Percentiles rank a stretch among this genome's conserved stretches.
phyloP scores from a whole-genome alignment of 2,329 filamentous ascomycete genomes.

The Salinomyces thailandicus region DNA sequence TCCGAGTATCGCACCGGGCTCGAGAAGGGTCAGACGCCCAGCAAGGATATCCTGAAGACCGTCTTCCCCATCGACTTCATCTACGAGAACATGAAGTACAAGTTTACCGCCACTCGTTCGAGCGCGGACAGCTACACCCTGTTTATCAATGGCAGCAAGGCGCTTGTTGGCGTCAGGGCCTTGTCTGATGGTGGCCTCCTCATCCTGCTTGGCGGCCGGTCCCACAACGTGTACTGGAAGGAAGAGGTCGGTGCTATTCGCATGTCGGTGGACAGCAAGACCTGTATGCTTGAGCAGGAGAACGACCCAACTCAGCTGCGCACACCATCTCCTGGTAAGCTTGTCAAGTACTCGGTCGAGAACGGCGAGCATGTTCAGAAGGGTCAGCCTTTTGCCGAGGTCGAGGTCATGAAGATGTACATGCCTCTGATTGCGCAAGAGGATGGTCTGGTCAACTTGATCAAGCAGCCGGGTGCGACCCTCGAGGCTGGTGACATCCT shows the following conservation, averaged over 20 bases:
- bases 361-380: conserved; percentile 89
- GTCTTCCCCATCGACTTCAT: conserved; percentile 98
- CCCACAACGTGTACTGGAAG: conserved; percentile 99
- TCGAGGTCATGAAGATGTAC: conserved; percentile 99
- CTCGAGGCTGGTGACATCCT: conserved; percentile 96
- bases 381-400: conserved; percentile 87
- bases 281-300: conserved; percentile 93
- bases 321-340: conserved; percentile 89
- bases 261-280: conserved; percentile 95
- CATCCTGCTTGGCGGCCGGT: conserved; percentile 79
- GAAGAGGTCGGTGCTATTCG: conserved; percentile 94
- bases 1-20: conserved; percentile 77
- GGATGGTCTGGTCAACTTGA: conserved; percentile 91
- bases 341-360: conserved; percentile 95
- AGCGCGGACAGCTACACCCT: conserved; percentile 91
- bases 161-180: conserved; percentile 81
- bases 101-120: conserved; percentile 92
- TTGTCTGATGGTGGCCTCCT: conserved; percentile 90
- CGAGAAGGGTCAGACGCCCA: conserved; percentile 93
- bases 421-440: conserved; percentile 95
- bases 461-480: conserved; percentile 97
- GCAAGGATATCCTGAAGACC: conserved; percentile 93
- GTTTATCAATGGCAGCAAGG: conserved; percentile 98
- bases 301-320: conserved; percentile 96
- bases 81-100: conserved; percentile 92